phyloP scores from a whole-genome alignment of 1,284 basidiomycete species.

The Somion occarium region DNA sequence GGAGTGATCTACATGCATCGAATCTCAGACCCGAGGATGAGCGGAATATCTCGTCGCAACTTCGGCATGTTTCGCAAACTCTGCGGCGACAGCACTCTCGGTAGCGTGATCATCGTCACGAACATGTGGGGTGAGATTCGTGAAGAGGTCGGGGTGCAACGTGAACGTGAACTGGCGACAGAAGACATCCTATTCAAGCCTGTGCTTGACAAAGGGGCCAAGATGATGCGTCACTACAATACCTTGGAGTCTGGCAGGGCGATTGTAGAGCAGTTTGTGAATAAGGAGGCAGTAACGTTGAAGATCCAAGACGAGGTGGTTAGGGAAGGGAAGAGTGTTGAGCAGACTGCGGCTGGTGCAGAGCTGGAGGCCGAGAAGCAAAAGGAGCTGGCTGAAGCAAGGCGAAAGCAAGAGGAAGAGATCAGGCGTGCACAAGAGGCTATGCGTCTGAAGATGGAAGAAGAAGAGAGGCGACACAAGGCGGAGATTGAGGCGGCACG shows the following conservation, averaged over 20 bases:
- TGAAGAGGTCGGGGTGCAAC: conserved; percentile 11
- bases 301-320: conserved; percentile 15
- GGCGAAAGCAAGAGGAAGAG: conserved; percentile 11
- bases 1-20: conserved; percentile 55
- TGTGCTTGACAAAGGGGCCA: conserved; percentile 17
- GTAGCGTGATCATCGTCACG: conserved; percentile 46
- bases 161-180: conserved; percentile 14
- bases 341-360: conserved; percentile 6
- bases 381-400: conserved; percentile 4
- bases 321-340: conserved; percentile 5
- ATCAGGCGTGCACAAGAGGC: conserved; percentile 5
- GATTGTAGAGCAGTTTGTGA: conserved; percentile 12
- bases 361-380: conserved; percentile 8
- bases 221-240: conserved; percentile 14
- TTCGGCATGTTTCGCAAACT: conserved; percentile 47
- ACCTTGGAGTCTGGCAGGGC: conserved; percentile 12
- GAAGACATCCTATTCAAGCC: conserved; percentile 18
- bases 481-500: conserved; percentile 4
- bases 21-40: conserved; percentile 47
- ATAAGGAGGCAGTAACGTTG: conserved; percentile 5
- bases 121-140: conserved; percentile 47
- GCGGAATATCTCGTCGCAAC: conserved; percentile 44
- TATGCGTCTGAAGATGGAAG: conserved; percentile 6
- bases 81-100: conserved; percentile 44
- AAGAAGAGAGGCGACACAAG: not conserved